Percentiles rank a stretch among this genome's conserved stretches.
phyloP scores from a whole-genome alignment of 2,329 filamentous ascomycete genomes.

The Calonectria multiphialidica region DNA sequence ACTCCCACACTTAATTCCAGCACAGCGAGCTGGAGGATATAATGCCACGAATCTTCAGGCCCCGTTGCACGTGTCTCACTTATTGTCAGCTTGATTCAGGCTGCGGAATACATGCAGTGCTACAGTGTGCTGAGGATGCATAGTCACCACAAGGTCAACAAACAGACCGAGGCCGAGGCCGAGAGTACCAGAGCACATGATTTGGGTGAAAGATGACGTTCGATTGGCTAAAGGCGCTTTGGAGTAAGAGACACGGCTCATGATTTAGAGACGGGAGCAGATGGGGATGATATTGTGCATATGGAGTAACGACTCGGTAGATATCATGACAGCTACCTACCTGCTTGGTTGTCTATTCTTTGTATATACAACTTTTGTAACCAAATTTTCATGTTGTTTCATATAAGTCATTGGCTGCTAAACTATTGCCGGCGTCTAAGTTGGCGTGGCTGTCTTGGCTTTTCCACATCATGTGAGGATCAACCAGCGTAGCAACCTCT shows the following conservation, averaged over 20 bases:
- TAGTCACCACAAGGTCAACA: neutral
- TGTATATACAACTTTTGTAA: slow-evolving; percentile 5
- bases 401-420: neutral
- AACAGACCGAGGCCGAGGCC: neutral
- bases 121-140: neutral
- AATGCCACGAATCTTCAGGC: neutral
- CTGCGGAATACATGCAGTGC: neutral
- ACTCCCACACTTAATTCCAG: neutral
- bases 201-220: neutral
- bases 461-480: neutral
- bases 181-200: neutral
- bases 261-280: slow-evolving; percentile 16
- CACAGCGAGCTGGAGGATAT: neutral
- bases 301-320: slow-evolving; percentile 14
- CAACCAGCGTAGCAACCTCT: neutral
- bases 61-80: neutral
- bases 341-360: neutral
- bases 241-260: slow-evolving; percentile 15
- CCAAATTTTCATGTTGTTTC: neutral
- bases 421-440: too few species aligned
- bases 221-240: slow-evolving; percentile 17
- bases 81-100: slow-evolving; percentile 9
- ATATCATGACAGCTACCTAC: slow-evolving; percentile 9
- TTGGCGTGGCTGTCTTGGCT: neutral
- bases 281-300: neutral